A percentile compares a stretch with the other conserved stretches of the same genome.
phyloP scores from a whole-genome alignment of 2,329 filamentous ascomycete species.

The Trichoderma citrinoviride region DNA sequence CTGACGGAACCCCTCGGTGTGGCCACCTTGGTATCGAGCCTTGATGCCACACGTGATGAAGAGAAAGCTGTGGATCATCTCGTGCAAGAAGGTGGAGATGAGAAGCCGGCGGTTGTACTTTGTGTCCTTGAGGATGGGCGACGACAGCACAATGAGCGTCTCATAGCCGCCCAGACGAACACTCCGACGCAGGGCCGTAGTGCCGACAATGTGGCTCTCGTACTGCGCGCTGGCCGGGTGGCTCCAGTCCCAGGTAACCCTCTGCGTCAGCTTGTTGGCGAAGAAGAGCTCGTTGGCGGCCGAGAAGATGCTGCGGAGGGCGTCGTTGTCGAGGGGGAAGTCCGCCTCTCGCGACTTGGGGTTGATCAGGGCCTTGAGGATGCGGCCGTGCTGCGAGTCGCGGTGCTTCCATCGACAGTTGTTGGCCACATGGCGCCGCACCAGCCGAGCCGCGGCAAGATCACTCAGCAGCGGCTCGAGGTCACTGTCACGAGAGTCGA shows the following conservation, averaged over 20 bases:
- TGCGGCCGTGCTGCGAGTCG: slow-evolving; percentile 55
- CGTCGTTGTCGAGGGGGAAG: slow-evolving; percentile 56
- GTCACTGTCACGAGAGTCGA: slow-evolving; percentile 32
- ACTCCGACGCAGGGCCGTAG: slow-evolving; percentile 55
- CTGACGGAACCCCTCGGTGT: slow-evolving; percentile 57
- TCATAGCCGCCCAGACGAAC: slow-evolving; percentile 53
- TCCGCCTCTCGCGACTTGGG: slow-evolving; percentile 45
- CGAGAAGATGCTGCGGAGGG: slow-evolving; percentile 57
- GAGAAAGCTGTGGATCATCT: slow-evolving; percentile 65
- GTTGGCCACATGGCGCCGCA: slow-evolving; percentile 46
- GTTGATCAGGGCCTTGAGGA: slow-evolving; percentile 56
- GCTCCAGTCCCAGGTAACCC: slow-evolving; percentile 63
- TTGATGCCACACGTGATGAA: slow-evolving; percentile 61
- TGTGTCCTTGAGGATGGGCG: slow-evolving; percentile 54
- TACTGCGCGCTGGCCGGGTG: slow-evolving; percentile 50
- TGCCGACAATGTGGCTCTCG: slow-evolving; percentile 57
- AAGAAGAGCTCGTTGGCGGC: slow-evolving; percentile 64
- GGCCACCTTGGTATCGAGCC: slow-evolving; percentile 55
- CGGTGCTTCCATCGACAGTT: slow-evolving; percentile 43
- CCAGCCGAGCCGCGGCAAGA: slow-evolving; percentile 47
- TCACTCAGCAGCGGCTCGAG: slow-evolving; percentile 41
- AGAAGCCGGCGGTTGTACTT: slow-evolving; percentile 59
- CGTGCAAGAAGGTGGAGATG: slow-evolving; percentile 64
- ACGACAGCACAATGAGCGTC: slow-evolving; percentile 60
- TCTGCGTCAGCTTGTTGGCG: slow-evolving; percentile 51